Evolutionary conservation across 202 grass and related monocot genomes (phyloP).

Genomic region (Zizania palustris): DNA sequence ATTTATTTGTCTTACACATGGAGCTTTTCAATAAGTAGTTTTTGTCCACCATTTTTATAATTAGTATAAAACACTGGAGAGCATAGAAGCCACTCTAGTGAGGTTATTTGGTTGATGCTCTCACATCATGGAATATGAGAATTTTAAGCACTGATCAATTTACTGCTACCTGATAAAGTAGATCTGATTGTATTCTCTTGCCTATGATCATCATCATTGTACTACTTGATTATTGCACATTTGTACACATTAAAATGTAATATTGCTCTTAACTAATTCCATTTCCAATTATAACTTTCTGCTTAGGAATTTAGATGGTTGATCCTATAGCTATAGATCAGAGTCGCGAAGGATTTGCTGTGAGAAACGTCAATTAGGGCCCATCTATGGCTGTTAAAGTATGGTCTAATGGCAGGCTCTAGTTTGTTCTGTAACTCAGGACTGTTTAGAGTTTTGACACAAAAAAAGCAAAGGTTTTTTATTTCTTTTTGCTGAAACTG

Average conservation of each 20-base stretch:
- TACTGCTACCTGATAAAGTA: slow-evolving; percentile 49
- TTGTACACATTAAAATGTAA: neutral
- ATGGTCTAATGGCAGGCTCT: neutral
- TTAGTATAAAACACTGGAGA: neutral
- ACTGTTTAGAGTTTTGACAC: slow-evolving; percentile 11
- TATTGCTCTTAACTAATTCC: slow-evolving; percentile 19
- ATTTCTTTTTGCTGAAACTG: neutral
- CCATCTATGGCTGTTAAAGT: slow-evolving; percentile 4
- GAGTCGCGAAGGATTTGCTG: slow-evolving; percentile 11
- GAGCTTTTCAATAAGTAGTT: neutral
- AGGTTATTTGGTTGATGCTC: slow-evolving; percentile 49
- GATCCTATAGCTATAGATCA: neutral
- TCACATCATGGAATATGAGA: slow-evolving; percentile 51
- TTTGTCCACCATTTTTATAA: neutral
- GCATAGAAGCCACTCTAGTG: neutral
- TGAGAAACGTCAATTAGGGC: slow-evolving; percentile 3
- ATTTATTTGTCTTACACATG: neutral
- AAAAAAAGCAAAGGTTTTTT: slow-evolving; percentile 3
- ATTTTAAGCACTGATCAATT: slow-evolving; percentile 47
- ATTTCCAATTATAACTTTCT: slow-evolving; percentile 11
- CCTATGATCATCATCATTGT: slow-evolving; percentile 3
- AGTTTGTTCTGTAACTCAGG: slow-evolving; percentile 25
- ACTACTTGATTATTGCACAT: slow-evolving; percentile 5
- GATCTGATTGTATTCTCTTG: slow-evolving; percentile 21
- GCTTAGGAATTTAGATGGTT: slow-evolving; percentile 10